Conservation (phyloP, 306 rosid species). For the Prunus davidiana region DNA sequence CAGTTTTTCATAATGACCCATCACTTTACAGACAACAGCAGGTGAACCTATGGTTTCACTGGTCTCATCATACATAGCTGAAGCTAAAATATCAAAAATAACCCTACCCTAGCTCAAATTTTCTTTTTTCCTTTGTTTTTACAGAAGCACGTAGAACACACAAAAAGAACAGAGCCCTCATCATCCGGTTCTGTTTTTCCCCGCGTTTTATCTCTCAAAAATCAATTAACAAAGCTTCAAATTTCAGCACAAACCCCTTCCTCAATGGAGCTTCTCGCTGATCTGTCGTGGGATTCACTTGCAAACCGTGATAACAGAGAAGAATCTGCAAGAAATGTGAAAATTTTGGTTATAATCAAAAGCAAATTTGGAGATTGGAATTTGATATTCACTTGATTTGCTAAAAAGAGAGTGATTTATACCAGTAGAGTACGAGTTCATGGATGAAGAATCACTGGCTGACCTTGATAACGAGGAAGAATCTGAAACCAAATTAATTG, state of each 20-base stretch:
- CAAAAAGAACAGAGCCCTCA: not conserved
- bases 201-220: not conserved
- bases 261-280: slow-evolving; percentile 43
- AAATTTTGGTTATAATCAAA: not conserved
- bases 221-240: slow-evolving; percentile 9
- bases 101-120: not conserved
- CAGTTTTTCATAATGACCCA: slow-evolving; percentile 47
- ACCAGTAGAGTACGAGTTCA: slow-evolving; percentile 33
- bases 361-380: not conserved
- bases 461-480: slow-evolving; percentile 26
- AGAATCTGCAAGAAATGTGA: slow-evolving; percentile 21
- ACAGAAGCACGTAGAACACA: slow-evolving; percentile 9
- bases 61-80: slow-evolving; percentile 28
- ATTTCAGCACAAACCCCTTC: slow-evolving; percentile 17
- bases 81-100: not conserved
- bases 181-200: slow-evolving; percentile 5
- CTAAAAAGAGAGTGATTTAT: not conserved
- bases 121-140: slow-evolving; percentile 14
- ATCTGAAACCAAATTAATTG: slow-evolving; percentile 32
- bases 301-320: slow-evolving; percentile 24
- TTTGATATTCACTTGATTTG: not conserved
- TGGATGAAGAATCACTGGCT: slow-evolving; percentile 33
- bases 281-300: slow-evolving; percentile 25
- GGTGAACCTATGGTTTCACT: slow-evolving; percentile 28
- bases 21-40: slow-evolving; percentile 46